A percentile compares a stretch with the other conserved stretches of the same genome.
phyloP scores from a whole-genome alignment of 441 rosid species.

The Omphalea diandra region DNA sequence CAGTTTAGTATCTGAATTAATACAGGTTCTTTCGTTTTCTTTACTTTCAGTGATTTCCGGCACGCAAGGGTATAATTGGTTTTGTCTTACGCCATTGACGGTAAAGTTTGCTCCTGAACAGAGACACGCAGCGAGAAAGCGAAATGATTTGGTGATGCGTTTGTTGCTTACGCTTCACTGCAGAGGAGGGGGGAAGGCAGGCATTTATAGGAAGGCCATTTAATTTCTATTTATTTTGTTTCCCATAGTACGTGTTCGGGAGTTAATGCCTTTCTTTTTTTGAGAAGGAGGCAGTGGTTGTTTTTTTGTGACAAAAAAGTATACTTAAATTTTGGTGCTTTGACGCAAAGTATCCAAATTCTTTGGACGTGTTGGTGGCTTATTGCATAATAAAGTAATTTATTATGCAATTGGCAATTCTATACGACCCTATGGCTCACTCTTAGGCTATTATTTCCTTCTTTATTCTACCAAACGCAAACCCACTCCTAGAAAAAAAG shows the following conservation, averaged over 20 bases:
- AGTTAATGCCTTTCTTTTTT: no score
- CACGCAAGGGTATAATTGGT: conserved; percentile 41
- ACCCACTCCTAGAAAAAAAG: no score
- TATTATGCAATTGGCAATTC: neutral
- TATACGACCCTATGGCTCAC: neutral
- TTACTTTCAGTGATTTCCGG: conserved; percentile 30
- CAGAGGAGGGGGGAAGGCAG: neutral
- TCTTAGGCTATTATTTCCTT: no score
- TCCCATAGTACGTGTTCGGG: neutral
- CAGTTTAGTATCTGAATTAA: neutral
- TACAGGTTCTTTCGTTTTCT: neutral
- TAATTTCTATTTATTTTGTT: conserved; percentile 23
- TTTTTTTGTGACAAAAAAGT: neutral
- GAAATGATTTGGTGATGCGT: conserved; percentile 26
- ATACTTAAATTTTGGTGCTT: conserved; percentile 30
- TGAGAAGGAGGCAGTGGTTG: no score
- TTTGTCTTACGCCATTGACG: conserved; percentile 60
- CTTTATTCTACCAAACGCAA: no score
- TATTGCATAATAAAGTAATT: neutral
- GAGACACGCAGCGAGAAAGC: conserved; percentile 1
- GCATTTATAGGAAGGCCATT: neutral
- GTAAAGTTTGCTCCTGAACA: neutral
- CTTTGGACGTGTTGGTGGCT: neutral
- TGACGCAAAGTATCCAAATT: conserved; percentile 37
- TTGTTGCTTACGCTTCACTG: conserved; percentile 37